Evolutionary conservation across 2,329 filamentous ascomycete genomes (phyloP), one percentile per base, ranked within the genome.

Genomic region (Aspergillus nomiae): DNA sequence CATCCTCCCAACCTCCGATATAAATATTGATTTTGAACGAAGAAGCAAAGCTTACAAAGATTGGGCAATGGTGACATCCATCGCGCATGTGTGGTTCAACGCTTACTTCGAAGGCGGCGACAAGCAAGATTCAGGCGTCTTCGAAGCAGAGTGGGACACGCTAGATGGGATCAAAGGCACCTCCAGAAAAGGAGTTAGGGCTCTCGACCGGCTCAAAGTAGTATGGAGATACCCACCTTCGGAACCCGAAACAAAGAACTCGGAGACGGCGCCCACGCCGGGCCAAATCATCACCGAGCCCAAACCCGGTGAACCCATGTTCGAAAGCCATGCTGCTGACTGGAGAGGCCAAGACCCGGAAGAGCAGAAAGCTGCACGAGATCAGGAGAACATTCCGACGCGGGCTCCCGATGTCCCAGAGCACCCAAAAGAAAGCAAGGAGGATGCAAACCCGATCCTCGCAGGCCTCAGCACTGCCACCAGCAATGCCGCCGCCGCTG

Each of bases 51-150:
- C 91, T 1, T 91, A 91, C 71, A 85, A 85, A 8, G 90, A 92
- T 1, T 86, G 92, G 69, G 93, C 92, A 0, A 92, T 98, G 89
- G 92, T 97, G 4, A 97, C 94, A 0, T 89, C 94, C 0, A 89
- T 98, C 11, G 94, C 94, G 0, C 94, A 98, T 72, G 92, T 97
- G 19, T 99, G 95, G 95, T 97, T 97, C 83, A 99, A 99, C 73
- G 84, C 89, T 1, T 98, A 89, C 78, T 98, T 98, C 71, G 95
- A 98, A 79, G 93, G 94, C 51, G 92, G 91, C 28, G 80, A 83
- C 19, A 83, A 92, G 0, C 85, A 90, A 56, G 85, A 89, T 50
- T 91, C 85, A 11, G 94, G 89, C 11, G 83, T 90, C 8, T 92
- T 91, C 73, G 86, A 89, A 65, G 87, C 88, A 30, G 84, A 87